These are phyloP conservation scores for Colletotrichum limetticola DNA, from an alignment of 2,329 filamentous ascomycete species.

Conservation along the genomic window DNA sequence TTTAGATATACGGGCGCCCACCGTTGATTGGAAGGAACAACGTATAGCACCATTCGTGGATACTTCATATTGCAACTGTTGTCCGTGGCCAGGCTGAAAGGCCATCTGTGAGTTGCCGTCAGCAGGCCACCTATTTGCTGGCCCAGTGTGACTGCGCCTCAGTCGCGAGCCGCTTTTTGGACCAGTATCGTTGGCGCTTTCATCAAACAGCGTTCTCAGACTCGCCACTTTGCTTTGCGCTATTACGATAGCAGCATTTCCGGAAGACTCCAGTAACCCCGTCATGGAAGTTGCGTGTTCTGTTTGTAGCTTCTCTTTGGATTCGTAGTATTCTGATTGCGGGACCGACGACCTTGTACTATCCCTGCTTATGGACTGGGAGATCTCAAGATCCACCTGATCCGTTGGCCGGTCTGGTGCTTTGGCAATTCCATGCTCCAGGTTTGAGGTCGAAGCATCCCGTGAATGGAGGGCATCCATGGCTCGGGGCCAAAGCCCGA, in stretches of 20 bases:
- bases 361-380: background rate
- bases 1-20: background rate
- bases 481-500: background rate
- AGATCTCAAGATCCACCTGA: background rate
- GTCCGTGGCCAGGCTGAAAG: background rate
- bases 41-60: background rate
- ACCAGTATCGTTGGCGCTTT: background rate
- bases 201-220: background rate
- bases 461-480: background rate
- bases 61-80: background rate
- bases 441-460: background rate
- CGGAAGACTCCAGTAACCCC: background rate
- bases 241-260: no score
- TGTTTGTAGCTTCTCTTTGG: background rate
- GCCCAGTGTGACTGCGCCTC: conserved; percentile 4
- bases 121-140: background rate
- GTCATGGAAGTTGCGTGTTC: background rate
- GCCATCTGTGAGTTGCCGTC: no score
- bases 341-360: background rate
- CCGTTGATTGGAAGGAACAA: background rate
- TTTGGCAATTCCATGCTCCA: background rate
- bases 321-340: background rate
- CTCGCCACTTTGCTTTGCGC: background rate
- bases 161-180: background rate
- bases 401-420: background rate